Evolutionary conservation across 2,329 filamentous ascomycete genomes (phyloP), one percentile per base, ranked within the genome.

Genomic region (Claviceps africana): DNA sequence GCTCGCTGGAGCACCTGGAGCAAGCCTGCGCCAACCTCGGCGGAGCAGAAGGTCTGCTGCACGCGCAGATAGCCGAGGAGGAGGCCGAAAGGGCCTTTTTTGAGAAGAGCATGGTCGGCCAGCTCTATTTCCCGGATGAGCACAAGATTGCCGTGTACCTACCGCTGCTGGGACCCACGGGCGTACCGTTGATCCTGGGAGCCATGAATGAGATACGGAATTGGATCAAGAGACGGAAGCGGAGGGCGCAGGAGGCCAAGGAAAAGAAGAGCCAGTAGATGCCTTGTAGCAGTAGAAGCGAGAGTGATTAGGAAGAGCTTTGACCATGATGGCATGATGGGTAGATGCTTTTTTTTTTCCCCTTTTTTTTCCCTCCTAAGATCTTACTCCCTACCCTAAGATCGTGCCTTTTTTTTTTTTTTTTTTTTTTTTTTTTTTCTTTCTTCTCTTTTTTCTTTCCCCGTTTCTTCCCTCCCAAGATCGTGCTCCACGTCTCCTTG

Each of bases 101-200:
- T 60, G 93, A 98, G 69, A 95, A 95, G 70, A 95, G 87, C 63
- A 98, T 98, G 93, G 93, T 98, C 13, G 93, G 90, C 0, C 93
- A 97, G 70, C 83, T 97, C 2, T 98, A 97, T 67, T 98, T 98
- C 67, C 93, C 93, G 0, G 93, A 98, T 63, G 93, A 98, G 70
- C 93, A 98, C 67, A 98, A 97, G 68, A 81, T 98, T 25, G 93
- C 93, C 0, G 93, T 98, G 1, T 98, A 98, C 65, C 70, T 98
- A 60, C 93, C 93, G 1, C 71, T 98, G 11, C 70, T 98, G 42
- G 93, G 93, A 0, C 93, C 93, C 0, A 82, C 97, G 42, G 89
- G 87, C 4, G 91, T 97, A 13, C 93, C 93, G 39, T 70, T 98
- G 48, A 66, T 96, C 7, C 86, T 96, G 78, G 85, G 86, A 4